These are phyloP conservation scores for Pyrenochaeta sp. DNA, from an alignment of 2,329 filamentous ascomycete genomes.

Conservation along the genomic window DNA sequence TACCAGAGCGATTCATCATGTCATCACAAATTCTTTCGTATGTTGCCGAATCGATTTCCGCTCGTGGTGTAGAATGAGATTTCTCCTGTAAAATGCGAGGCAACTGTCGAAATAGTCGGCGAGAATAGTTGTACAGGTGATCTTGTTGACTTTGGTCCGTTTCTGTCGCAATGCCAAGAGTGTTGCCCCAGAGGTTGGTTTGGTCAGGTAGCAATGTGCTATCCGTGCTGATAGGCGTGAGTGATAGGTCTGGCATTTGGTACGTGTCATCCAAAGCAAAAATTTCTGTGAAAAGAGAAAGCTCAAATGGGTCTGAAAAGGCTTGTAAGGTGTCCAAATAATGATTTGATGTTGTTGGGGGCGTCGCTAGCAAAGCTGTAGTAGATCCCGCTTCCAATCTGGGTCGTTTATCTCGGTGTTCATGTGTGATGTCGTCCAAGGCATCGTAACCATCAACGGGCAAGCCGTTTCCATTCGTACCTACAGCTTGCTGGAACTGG, in stretches of 20 bases:
- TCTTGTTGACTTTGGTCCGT: background rate
- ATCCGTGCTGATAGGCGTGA: background rate
- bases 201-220: background rate
- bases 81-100: slow-evolving; percentile 2
- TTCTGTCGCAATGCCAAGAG: background rate
- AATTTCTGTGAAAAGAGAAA: background rate
- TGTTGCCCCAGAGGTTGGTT: background rate
- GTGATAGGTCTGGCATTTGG: background rate
- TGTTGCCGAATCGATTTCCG: background rate
- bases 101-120: slow-evolving; percentile 1
- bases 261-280: background rate
- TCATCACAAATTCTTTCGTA: slow-evolving; percentile 8
- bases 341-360: background rate
- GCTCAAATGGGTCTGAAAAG: background rate
- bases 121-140: background rate
- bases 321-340: background rate
- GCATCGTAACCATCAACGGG: too few relatives aligned
- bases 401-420: too few relatives aligned
- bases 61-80: background rate
- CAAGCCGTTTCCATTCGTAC: too few relatives aligned
- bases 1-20: slow-evolving; percentile 8
- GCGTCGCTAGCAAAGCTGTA: too few relatives aligned
- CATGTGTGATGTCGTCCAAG: too few relatives aligned
- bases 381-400: too few relatives aligned
- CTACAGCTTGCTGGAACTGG: too few relatives aligned